Conservation (phyloP, 2,329 filamentous ascomycete genomes). For the Claviceps monticola region DNA sequence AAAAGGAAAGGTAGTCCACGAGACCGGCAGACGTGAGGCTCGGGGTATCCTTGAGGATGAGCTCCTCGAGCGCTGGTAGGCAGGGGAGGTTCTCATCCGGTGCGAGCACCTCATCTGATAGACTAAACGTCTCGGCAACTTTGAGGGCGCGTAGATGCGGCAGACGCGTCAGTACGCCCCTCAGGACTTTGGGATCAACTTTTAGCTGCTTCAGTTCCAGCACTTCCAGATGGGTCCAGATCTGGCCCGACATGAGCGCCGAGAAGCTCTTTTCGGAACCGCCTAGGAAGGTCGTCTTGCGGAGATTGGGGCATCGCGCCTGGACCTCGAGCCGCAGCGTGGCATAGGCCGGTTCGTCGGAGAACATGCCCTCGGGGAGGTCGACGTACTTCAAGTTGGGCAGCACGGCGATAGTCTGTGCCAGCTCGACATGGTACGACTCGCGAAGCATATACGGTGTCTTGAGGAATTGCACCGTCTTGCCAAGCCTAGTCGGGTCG, state of each 20-base stretch:
- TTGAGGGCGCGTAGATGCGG: slow-evolving; percentile 59
- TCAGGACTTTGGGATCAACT: slow-evolving; percentile 56
- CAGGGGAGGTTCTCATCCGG: slow-evolving; percentile 50
- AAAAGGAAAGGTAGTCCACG: slow-evolving; percentile 48
- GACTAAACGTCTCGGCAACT: slow-evolving; percentile 51
- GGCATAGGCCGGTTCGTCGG: slow-evolving; percentile 61
- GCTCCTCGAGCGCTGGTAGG: slow-evolving; percentile 60
- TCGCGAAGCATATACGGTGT: slow-evolving; percentile 91
- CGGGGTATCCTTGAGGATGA: slow-evolving; percentile 59
- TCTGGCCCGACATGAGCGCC: slow-evolving; percentile 46
- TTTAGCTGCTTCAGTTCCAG: slow-evolving; percentile 55
- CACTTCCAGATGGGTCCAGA: slow-evolving; percentile 60
- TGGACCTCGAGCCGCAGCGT: slow-evolving; percentile 74
- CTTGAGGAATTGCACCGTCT: slow-evolving; percentile 66
- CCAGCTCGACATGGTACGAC: slow-evolving; percentile 69
- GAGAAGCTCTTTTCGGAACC: slow-evolving; percentile 71
- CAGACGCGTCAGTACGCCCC: slow-evolving; percentile 57
- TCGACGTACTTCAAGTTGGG: slow-evolving; percentile 83
- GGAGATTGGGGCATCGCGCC: slow-evolving; percentile 65
- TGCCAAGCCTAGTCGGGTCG: slow-evolving; percentile 53
- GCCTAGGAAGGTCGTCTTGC: slow-evolving; percentile 74
- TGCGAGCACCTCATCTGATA: slow-evolving; percentile 67
- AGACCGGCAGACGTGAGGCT: slow-evolving; percentile 61
- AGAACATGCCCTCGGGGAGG: slow-evolving; percentile 75
- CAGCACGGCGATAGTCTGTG: slow-evolving; percentile 70